Base-by-base conservation (phyloP, 1,284 basidiomycete genomes). In the Coniophora puteana region DNA sequence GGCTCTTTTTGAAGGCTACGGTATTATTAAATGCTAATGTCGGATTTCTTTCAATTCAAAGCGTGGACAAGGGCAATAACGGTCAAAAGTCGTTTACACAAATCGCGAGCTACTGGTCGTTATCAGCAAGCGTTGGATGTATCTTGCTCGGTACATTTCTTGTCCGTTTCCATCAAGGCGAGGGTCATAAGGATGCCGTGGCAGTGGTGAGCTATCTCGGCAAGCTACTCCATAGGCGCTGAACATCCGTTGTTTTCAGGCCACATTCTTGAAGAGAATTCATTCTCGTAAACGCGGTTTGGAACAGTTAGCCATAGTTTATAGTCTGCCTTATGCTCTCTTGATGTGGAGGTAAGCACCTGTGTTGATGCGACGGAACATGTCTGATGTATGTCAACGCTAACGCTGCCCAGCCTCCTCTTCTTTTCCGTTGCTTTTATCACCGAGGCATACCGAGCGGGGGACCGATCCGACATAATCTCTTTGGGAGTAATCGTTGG, bases 341-440 rank as follows among this genome's bases (percentile, higher is more conserved):
- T 54, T 73, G 10, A 65, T 74, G 61, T 75, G 69, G 69, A 65
- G 64, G 72, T 73, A 44, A 44, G 43, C n/a, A n/a, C n/a, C n/a
- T n/a, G n/a, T n/a, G n/a, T n/a, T n/a, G n/a, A n/a, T n/a, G n/a
- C n/a, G n/a, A n/a, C n/a, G n/a, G n/a, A n/a, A n/a, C n/a, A n/a
- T n/a, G n/a, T n/a, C n/a, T n/a, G n/a, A n/a, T n/a, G n/a, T n/a
- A n/a, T n/a, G n/a, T n/a, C n/a, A n/a, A n/a, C n/a, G n/a, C n/a
- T n/a, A n/a, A n/a, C n/a, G n/a, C n/a, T n/a, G n/a, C n/a, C n/a
- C n/a, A n/a, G n/a, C n/a, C n/a, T n/a, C n/a, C n/a, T n/a, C n/a
- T n/a, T n/a, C n/a, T n/a, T n/a, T n/a, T n/a, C n/a, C n/a, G n/a
- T n/a, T n/a, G n/a, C n/a, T n/a, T n/a, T n/a, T n/a, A n/a, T n/a